phyloP scores from a whole-genome alignment of 805 yeast genomes.

The Sporopachydermia quercuum region DNA sequence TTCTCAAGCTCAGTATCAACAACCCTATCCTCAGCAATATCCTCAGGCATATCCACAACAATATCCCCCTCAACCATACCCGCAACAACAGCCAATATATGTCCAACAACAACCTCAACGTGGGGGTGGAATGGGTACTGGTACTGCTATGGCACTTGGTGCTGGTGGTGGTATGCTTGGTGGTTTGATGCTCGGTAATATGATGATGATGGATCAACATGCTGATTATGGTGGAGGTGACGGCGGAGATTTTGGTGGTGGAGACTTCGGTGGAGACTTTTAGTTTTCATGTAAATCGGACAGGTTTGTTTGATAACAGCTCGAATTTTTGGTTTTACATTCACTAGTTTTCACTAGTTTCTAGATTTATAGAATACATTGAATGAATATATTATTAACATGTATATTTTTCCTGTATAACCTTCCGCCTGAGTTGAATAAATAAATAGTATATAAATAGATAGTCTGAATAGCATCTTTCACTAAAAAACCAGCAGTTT shows the following conservation, averaged over 20 bases:
- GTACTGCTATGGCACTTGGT: constrained; percentile 28
- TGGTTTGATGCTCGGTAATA: constrained; percentile 37
- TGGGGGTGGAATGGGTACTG: constrained; percentile 22
- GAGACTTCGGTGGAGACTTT: too few relatives aligned
- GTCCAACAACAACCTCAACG: constrained; percentile 18
- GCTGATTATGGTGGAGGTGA: constrained; percentile 25
- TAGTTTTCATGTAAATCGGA: too few relatives aligned
- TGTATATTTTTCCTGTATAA: too few relatives aligned
- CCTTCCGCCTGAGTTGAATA: too few relatives aligned
- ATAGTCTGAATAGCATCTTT: too few relatives aligned
- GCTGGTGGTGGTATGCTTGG: constrained; percentile 50
- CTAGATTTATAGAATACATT: too few relatives aligned
- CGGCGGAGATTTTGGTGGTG: constrained; percentile 7
- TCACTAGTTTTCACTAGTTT: too few relatives aligned
- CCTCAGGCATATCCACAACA: constrained; percentile 10
- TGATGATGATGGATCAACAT: constrained; percentile 23
- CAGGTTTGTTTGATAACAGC: too few relatives aligned
- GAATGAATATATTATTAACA: too few relatives aligned
- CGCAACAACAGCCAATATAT: constrained; percentile 17
- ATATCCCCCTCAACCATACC: constrained; percentile 10
- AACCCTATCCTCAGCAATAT: constrained; percentile 7
- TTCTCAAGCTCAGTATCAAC: constrained; percentile 9
- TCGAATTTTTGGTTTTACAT: too few relatives aligned
- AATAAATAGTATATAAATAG: too few relatives aligned
- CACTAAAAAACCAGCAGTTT: too few relatives aligned